Percentiles rank a stretch among this genome's conserved stretches.
Conservation (phyloP, 1,139 yeast genomes). For the Candida freyschussii region DNA sequence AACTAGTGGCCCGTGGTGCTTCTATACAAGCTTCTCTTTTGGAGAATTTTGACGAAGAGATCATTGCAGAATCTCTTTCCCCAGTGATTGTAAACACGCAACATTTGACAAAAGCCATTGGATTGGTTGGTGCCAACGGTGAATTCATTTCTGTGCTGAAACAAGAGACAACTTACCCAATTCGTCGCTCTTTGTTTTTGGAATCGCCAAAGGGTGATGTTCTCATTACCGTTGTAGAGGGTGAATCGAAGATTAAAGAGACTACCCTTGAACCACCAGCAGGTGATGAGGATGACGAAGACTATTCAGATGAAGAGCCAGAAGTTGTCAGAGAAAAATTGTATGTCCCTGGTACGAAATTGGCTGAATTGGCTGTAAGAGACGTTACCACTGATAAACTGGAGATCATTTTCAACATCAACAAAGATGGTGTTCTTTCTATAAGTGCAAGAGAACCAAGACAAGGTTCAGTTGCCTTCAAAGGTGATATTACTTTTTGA, state of each 20-base stretch:
- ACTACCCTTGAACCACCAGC: constrained; percentile 67
- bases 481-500: constrained; percentile 24
- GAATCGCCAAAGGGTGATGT: constrained; percentile 63
- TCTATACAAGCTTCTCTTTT: constrained; percentile 93
- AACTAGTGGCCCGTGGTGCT: constrained; percentile 90
- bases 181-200: constrained; percentile 68
- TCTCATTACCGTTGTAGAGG: constrained; percentile 75
- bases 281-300: constrained; percentile 47
- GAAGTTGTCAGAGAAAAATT: constrained; percentile 70
- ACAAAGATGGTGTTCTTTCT: constrained; percentile 78
- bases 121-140: constrained; percentile 72
- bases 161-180: constrained; percentile 88
- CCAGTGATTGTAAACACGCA: constrained; percentile 88
- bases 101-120: constrained; percentile 80
- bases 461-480: constrained; percentile 43
- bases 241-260: constrained; percentile 74
- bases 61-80: constrained; percentile 76
- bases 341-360: constrained; percentile 66
- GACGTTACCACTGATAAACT: constrained; percentile 68
- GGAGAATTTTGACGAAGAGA: constrained; percentile 80
- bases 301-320: constrained; percentile 70
- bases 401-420: constrained; percentile 79
- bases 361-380: constrained; percentile 76
- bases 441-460: constrained; percentile 79
- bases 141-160: constrained; percentile 70